Conservation (phyloP, 306 rosid genomes). For the Prunus fruticosa region DNA sequence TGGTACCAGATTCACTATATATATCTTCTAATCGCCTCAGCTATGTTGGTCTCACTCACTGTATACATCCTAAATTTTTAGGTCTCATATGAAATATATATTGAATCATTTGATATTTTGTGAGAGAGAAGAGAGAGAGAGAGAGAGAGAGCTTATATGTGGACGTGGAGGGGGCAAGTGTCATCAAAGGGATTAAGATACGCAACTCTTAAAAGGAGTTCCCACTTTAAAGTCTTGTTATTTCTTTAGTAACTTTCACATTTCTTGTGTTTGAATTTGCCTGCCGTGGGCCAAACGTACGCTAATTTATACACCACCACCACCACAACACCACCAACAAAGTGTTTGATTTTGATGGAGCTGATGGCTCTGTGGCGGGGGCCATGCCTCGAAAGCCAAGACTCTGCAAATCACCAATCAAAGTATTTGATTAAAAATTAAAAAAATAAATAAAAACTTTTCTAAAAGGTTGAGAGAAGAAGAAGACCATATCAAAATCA, state of each 20-base stretch:
- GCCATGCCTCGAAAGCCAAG: constrained; percentile 14
- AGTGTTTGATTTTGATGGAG: constrained; percentile 31
- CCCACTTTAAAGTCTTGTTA: constrained; percentile 28
- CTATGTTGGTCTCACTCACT: no score
- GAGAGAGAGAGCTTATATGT: not conserved
- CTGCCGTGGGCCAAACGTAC: constrained; percentile 44
- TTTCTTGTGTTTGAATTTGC: constrained; percentile 8
- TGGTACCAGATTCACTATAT: no score
- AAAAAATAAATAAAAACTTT: not conserved
- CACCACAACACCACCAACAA: constrained; percentile 14
- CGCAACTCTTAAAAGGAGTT: constrained; percentile 57
- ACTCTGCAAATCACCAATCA: not conserved
- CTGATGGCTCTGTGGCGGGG: constrained; percentile 38
- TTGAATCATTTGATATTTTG: no score
- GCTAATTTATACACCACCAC: not conserved
- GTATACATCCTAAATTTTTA: no score
- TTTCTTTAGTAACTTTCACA: constrained; percentile 9
- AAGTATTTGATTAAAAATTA: not conserved
- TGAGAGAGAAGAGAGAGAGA: not conserved
- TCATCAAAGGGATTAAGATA: constrained; percentile 43
- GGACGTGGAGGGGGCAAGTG: constrained; percentile 48
- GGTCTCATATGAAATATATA: no score
- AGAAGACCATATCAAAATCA: constrained; percentile 36
- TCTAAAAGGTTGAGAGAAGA: constrained; percentile 16
- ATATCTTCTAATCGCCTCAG: no score